These are phyloP conservation scores for Fomitopsis pulvina DNA, from an alignment of 768 basidiomycete genomes.

Conservation along the genomic window DNA sequence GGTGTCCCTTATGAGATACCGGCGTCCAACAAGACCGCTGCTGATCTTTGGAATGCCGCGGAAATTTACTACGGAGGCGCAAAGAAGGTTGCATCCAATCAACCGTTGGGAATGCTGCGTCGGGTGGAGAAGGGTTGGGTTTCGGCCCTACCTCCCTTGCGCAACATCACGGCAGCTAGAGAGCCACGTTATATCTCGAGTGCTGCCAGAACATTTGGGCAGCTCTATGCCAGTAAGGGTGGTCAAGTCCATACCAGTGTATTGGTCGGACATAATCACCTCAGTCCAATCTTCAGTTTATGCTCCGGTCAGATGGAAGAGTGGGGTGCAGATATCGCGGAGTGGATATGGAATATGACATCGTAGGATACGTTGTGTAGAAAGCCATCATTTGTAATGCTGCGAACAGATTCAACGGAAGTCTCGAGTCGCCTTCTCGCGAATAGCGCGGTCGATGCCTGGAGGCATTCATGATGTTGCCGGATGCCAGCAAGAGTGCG, in stretches of 20 bases:
- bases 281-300: conserved; percentile 46
- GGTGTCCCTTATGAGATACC: conserved; percentile 38
- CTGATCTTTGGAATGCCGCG: not conserved
- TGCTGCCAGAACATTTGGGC: conserved; percentile 31
- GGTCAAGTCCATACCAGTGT: conserved; percentile 27
- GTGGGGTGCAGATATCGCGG: conserved; percentile 45
- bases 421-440: too few relatives aligned
- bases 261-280: conserved; percentile 53
- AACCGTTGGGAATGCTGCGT: conserved; percentile 34
- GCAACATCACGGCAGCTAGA: conserved; percentile 44
- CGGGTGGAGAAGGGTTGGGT: conserved; percentile 27
- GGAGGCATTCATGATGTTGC: too few relatives aligned
- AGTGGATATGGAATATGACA: conserved; percentile 12
- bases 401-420: too few relatives aligned
- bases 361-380: not conserved
- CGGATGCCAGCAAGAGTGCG: too few relatives aligned
- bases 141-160: conserved; percentile 35
- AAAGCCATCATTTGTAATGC: not conserved
- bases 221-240: conserved; percentile 29
- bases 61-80: conserved; percentile 25
- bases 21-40: not conserved
- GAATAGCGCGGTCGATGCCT: too few relatives aligned
- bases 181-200: conserved; percentile 43
- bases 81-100: conserved; percentile 26
- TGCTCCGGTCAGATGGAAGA: conserved; percentile 51